Evolutionary conservation across 257 asterid species (phyloP).

Genomic region (Osmanthus fragrans): DNA sequence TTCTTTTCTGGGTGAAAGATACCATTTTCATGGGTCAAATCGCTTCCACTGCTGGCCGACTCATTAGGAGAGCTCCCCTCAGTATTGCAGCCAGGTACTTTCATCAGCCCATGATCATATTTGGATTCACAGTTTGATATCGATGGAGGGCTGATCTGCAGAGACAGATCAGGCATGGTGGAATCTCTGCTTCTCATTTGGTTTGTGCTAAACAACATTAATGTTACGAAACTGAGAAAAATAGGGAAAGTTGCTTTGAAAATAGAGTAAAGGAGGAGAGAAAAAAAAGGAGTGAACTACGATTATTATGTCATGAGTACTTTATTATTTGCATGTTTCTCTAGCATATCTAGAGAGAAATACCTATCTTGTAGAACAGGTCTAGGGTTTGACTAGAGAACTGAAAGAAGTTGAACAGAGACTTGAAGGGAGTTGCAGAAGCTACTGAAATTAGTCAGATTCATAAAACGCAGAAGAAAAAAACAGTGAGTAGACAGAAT

Average conservation of each 20-base stretch:
- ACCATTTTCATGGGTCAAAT: slow-evolving; percentile 62
- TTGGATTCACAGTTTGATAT: slow-evolving; percentile 10
- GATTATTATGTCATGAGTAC: slow-evolving; percentile 58
- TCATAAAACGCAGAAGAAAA: neutral
- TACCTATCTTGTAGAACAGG: slow-evolving; percentile 29
- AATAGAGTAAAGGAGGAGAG: slow-evolving; percentile 24
- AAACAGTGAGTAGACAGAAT: neutral
- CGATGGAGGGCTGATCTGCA: slow-evolving; percentile 68
- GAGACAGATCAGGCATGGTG: slow-evolving; percentile 65
- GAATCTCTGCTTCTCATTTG: slow-evolving; percentile 32
- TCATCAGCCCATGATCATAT: slow-evolving; percentile 9
- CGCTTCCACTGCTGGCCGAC: slow-evolving; percentile 75
- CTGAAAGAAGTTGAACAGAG: neutral
- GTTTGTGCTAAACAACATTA: slow-evolving; percentile 35
- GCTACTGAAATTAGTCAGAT: slow-evolving; percentile 12
- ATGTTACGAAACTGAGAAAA: neutral
- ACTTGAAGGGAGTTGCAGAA: slow-evolving; percentile 32
- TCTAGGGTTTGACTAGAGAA: slow-evolving; percentile 24
- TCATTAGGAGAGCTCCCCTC: slow-evolving; percentile 42
- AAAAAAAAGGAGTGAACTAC: neutral
- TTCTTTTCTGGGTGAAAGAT: slow-evolving; percentile 15
- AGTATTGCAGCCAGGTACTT: slow-evolving; percentile 10
- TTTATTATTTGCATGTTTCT: slow-evolving; percentile 57
- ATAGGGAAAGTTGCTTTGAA: neutral
- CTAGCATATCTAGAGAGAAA: slow-evolving; percentile 16